phyloP scores from a whole-genome alignment of 2,329 filamentous ascomycete genomes.

The Aspergillus tamarii region DNA sequence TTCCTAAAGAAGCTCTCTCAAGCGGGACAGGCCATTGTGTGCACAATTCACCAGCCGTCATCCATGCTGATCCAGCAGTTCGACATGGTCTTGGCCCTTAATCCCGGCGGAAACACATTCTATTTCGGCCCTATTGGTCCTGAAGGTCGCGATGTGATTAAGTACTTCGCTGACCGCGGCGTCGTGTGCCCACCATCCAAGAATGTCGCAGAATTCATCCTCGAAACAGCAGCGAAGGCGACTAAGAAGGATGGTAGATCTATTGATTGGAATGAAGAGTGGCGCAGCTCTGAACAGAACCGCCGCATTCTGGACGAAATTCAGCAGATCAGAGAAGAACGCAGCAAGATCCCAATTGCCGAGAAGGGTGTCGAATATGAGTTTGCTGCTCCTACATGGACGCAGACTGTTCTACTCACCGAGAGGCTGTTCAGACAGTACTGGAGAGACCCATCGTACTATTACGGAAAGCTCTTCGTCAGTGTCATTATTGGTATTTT shows the following conservation, averaged over 20 bases:
- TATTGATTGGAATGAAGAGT: constrained; percentile 76
- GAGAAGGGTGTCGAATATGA: constrained; percentile 51
- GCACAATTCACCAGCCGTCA: constrained; percentile 74
- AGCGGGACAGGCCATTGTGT: constrained; percentile 72
- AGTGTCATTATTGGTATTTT: constrained; percentile 73
- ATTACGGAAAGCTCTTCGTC: constrained; percentile 76
- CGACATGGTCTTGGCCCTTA: constrained; percentile 72
- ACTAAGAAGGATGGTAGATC: constrained; percentile 57
- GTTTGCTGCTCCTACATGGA: constrained; percentile 67
- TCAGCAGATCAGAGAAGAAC: constrained; percentile 61
- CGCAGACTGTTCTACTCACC: constrained; percentile 68
- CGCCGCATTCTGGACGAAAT: constrained; percentile 66
- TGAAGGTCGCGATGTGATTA: constrained; percentile 65
- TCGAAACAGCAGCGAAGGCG: constrained; percentile 66
- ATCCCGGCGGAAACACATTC: constrained; percentile 70
- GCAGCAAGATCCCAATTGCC: constrained; percentile 53
- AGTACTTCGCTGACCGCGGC: constrained; percentile 70
- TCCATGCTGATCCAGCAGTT: constrained; percentile 72
- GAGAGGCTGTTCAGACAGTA: constrained; percentile 72
- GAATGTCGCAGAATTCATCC: constrained; percentile 68
- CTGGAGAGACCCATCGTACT: constrained; percentile 75
- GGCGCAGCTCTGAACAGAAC: constrained; percentile 67
- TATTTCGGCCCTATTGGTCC: constrained; percentile 74
- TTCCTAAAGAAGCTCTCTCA: constrained; percentile 70
- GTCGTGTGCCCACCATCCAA: constrained; percentile 67